These are phyloP conservation scores for Colletotrichum sp. DNA, from an alignment of 2,329 filamentous ascomycete species.

Conservation along the genomic window DNA sequence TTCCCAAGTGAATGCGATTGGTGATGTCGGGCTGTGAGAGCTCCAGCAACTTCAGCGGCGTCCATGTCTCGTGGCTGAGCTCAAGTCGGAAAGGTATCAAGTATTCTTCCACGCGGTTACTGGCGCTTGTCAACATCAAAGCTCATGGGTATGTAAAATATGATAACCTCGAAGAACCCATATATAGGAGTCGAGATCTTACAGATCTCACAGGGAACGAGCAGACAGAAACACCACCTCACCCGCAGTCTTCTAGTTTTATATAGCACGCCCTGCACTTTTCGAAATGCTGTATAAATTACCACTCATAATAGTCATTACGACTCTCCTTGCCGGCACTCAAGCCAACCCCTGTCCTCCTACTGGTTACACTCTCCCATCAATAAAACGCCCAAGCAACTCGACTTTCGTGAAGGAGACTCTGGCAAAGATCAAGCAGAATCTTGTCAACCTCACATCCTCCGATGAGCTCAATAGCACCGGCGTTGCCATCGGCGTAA, in stretches of 20 bases:
- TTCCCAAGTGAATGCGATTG: not conserved
- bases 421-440: not conserved
- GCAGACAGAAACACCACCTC: not conserved
- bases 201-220: not conserved
- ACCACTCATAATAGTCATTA: not conserved
- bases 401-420: not conserved
- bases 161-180: not conserved
- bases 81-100: not conserved
- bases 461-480: constrained; percentile 30
- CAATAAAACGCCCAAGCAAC: not conserved
- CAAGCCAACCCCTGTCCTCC: constrained; percentile 3
- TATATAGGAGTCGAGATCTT: not conserved
- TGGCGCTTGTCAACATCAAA: not conserved
- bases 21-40: not conserved
- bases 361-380: not conserved
- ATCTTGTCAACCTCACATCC: constrained; percentile 9
- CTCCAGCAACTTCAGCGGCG: not conserved
- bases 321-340: not conserved
- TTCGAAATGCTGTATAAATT: not conserved
- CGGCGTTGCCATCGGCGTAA: constrained; percentile 42
- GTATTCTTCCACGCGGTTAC: not conserved
- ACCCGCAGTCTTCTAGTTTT: not conserved
- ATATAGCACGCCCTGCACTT: not conserved
- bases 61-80: not conserved
- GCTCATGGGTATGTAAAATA: not conserved